Evolutionary conservation across 129 eudicot genomes (phyloP).

Genomic region (Calendula officinalis): DNA sequence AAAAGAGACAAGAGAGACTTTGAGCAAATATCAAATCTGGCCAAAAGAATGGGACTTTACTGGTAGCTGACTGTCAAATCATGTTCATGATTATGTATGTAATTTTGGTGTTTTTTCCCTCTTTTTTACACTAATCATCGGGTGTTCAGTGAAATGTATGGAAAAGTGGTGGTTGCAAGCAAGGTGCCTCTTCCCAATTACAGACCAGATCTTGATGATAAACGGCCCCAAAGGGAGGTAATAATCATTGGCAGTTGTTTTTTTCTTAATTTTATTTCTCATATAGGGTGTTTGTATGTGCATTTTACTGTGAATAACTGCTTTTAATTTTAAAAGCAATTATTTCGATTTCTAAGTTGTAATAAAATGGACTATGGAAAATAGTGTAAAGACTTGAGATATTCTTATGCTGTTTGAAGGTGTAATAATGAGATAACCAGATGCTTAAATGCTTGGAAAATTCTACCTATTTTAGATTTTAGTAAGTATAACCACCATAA

Average conservation of each 20-base stretch:
- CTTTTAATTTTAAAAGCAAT: background rate
- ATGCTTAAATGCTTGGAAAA: background rate
- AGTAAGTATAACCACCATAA: background rate
- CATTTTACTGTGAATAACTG: too few species aligned
- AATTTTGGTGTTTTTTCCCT: slow-evolving; percentile 8
- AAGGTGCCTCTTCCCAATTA: slow-evolving; percentile 98
- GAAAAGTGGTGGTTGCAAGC: slow-evolving; percentile 95
- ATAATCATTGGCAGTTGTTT: slow-evolving; percentile 15
- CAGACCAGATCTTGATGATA: slow-evolving; percentile 98
- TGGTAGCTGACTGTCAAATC: slow-evolving; percentile 46
- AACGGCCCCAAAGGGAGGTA: slow-evolving; percentile 99
- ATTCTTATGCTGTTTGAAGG: slow-evolving; percentile 1
- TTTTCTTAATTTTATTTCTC: background rate
- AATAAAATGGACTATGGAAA: background rate
- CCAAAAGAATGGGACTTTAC: slow-evolving; percentile 86
- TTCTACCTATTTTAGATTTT: background rate
- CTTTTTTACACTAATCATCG: slow-evolving; percentile 20
- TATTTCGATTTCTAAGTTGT: background rate
- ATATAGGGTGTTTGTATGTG: background rate
- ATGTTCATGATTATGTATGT: slow-evolving; percentile 19
- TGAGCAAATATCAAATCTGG: slow-evolving; percentile 90
- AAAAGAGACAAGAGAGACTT: slow-evolving; percentile 87
- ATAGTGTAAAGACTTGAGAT: background rate
- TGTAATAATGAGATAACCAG: background rate
- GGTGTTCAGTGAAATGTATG: slow-evolving; percentile 71